Percentiles rank a stretch among this genome's conserved stretches.
phyloP scores from a whole-genome alignment of 1,284 basidiomycete genomes.

The Laetiporus sulphureus region DNA sequence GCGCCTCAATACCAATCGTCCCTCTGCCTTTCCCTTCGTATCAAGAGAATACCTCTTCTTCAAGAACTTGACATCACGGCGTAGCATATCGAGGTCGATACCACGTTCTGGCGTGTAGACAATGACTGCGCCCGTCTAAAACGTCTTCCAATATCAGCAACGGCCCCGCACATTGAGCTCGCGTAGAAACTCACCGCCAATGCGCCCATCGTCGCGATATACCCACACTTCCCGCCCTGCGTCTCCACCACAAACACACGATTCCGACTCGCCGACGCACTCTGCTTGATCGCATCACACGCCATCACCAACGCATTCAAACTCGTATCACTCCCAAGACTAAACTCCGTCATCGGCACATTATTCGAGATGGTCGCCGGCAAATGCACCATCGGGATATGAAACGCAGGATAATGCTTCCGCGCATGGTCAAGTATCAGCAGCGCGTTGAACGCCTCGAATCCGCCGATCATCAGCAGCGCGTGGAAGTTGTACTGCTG shows the following conservation, averaged over 20 bases:
- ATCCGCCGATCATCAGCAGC: constrained; percentile 90
- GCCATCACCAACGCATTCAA: constrained; percentile 97
- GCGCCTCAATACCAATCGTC: constrained; percentile 86
- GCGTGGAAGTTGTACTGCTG: constrained; percentile 82
- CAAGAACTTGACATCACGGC: constrained; percentile 86
- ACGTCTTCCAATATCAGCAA: no score
- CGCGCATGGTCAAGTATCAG: constrained; percentile 76
- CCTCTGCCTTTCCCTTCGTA: constrained; percentile 85
- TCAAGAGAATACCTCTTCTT: constrained; percentile 85
- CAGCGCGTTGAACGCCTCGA: constrained; percentile 87
- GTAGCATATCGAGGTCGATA: constrained; percentile 77
- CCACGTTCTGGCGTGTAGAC: constrained; percentile 95
- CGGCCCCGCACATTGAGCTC: background rate
- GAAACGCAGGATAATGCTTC: constrained; percentile 83
- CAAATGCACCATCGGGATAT: constrained; percentile 89
- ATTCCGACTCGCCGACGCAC: constrained; percentile 91
- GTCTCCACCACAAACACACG: constrained; percentile 98
- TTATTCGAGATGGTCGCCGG: constrained; percentile 98
- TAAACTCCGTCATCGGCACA: constrained; percentile 94
- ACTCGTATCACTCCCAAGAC: constrained; percentile 91
- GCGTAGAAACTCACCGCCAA: constrained; percentile 64
- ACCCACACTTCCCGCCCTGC: constrained; percentile 95
- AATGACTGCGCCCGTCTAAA: constrained; percentile 81
- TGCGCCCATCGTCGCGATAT: constrained; percentile 92
- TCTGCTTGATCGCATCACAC: constrained; percentile 98